Conservation (phyloP, 2,329 filamentous ascomycete species). For the Aurifilum marmelostoma region DNA sequence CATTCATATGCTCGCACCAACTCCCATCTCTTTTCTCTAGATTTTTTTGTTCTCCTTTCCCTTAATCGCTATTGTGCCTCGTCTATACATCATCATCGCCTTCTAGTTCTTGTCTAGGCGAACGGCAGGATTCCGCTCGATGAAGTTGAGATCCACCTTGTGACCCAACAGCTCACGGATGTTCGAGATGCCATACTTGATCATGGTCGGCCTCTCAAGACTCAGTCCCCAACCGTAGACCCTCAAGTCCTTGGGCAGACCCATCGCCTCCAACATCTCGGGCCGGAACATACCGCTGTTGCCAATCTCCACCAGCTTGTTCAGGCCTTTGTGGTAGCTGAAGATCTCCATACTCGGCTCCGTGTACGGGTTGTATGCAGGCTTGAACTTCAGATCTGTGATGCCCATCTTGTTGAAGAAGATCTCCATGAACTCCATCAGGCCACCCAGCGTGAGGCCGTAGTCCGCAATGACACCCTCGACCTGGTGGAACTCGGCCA, state of each 20-base stretch:
- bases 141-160: conserved; percentile 62
- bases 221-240: conserved; percentile 94
- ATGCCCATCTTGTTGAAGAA: conserved; percentile 99
- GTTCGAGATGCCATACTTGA: conserved; percentile 88
- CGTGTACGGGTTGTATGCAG: conserved; percentile 88
- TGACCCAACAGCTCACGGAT: conserved; percentile 92
- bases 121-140: conserved; percentile 23
- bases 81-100: conserved; percentile 1
- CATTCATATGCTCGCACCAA: background rate
- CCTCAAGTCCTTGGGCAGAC: conserved; percentile 84
- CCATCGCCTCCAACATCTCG: conserved; percentile 96
- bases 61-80: background rate
- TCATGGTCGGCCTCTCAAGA: conserved; percentile 96
- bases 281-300: conserved; percentile 99
- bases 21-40: background rate
- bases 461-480: conserved; percentile 99
- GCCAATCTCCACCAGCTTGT: conserved; percentile 94
- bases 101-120: conserved; percentile 20
- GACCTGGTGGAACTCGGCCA: conserved; percentile 98
- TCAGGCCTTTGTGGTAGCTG: conserved; percentile 85
- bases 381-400: conserved; percentile 84
- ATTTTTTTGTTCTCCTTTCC: background rate
- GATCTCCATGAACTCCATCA: conserved; percentile 89
- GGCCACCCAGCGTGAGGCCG: conserved; percentile 84
- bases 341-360: conserved; percentile 99